These are phyloP conservation scores for Durotheca rogersii DNA, from an alignment of 495 filamentous ascomycete genomes.

Conservation along the genomic window DNA sequence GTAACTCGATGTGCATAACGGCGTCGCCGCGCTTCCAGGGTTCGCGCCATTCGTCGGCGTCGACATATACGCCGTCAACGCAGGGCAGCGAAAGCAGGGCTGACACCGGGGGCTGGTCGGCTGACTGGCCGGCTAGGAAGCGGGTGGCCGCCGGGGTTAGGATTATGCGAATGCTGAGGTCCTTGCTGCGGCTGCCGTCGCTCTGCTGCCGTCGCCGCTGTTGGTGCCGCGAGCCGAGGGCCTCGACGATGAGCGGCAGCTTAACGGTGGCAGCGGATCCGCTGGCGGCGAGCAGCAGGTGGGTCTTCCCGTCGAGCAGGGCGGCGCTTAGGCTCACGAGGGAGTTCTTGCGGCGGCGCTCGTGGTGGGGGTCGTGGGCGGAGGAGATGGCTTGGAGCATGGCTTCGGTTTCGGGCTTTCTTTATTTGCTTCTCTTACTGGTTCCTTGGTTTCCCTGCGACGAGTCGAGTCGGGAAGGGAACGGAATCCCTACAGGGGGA, in stretches of 20 bases:
- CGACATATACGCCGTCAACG: conserved; percentile 72
- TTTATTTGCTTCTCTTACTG: background rate
- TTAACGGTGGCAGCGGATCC: conserved; percentile 84
- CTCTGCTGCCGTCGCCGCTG: conserved; percentile 2
- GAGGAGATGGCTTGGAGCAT: conserved; percentile 40
- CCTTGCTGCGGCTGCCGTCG: conserved; percentile 23
- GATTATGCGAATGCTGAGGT: conserved; percentile 75
- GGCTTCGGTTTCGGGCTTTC: background rate
- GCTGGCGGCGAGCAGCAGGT: conserved; percentile 75
- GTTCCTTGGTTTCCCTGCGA: background rate
- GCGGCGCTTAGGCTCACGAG: conserved; percentile 37
- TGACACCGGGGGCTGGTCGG: conserved; percentile 65
- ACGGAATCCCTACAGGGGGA: background rate
- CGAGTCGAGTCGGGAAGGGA: too few relatives aligned
- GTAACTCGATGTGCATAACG: conserved; percentile 84
- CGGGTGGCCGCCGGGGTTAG: conserved; percentile 68
- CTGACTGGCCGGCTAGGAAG: conserved; percentile 69
- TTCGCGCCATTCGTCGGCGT: conserved; percentile 76
- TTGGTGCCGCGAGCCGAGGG: conserved; percentile 53
- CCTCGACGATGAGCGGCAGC: conserved; percentile 66
- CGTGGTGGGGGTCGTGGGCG: conserved; percentile 38
- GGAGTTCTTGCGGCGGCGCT: conserved; percentile 33
- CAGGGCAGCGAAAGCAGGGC: conserved; percentile 50
- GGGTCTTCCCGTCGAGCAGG: conserved; percentile 61
- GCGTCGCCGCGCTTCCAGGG: conserved; percentile 67